These are phyloP conservation scores for Drechmeria coniospora DNA, from an alignment of 2,329 filamentous ascomycete genomes.

Conservation along the genomic window DNA sequence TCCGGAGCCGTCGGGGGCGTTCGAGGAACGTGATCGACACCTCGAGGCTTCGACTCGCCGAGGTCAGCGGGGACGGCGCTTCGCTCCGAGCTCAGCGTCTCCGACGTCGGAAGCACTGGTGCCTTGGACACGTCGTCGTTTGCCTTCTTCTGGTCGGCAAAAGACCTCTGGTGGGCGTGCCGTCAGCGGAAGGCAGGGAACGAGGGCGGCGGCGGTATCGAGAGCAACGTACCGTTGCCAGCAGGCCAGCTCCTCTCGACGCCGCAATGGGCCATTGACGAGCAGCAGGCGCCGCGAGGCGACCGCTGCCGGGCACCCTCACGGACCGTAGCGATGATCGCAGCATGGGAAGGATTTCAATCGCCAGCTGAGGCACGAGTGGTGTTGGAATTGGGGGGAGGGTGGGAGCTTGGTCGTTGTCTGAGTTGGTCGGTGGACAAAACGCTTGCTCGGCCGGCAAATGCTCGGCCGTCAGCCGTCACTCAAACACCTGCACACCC, in stretches of 20 bases:
- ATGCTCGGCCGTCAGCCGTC: no score
- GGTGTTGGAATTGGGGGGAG: conserved; percentile 15
- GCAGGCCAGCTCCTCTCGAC: conserved; percentile 16
- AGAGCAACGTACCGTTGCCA: conserved; percentile 16
- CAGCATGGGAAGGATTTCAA: conserved; percentile 45
- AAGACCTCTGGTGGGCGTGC: conserved; percentile 48
- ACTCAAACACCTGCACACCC: no score
- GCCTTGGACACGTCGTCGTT: conserved; percentile 32
- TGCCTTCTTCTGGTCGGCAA: conserved; percentile 38
- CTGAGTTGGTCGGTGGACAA: conserved; percentile 18
- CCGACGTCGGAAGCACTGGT: conserved; percentile 36
- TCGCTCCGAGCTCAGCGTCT: conserved; percentile 33
- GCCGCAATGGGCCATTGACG: conserved; percentile 41
- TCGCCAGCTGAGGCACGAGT: conserved; percentile 22
- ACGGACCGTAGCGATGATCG: conserved; percentile 52
- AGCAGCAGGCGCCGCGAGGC: conserved; percentile 33
- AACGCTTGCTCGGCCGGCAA: conserved; percentile 23
- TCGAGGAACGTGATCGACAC: conserved; percentile 16
- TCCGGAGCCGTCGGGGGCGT: conserved; percentile 14
- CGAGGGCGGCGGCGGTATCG: not conserved
- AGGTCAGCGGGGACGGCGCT: conserved; percentile 22
- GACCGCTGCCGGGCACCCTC: conserved; percentile 40
- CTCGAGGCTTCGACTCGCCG: conserved; percentile 19
- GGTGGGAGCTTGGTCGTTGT: conserved; percentile 4
- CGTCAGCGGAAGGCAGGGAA: no score